Evolutionary conservation across 208 protist species (phyloP), one percentile per base, ranked within the genome.

Genomic region (Crithidia fasciculata): DNA sequence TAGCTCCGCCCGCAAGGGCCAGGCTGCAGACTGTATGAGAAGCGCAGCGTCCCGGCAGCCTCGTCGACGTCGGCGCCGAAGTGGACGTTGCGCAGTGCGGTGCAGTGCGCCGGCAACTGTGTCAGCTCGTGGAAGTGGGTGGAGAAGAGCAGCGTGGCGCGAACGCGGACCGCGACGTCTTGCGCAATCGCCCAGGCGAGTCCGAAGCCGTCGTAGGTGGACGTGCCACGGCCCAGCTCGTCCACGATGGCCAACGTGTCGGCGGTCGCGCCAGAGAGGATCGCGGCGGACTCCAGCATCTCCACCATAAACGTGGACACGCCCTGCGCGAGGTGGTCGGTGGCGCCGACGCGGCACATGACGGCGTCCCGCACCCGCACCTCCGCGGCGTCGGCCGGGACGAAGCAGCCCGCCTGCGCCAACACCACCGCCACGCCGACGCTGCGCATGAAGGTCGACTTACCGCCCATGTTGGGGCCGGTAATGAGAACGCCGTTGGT

Each of bases 61-160:
- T 87, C 83, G 72, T 93, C 81, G 39, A 89, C 84, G 45, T 91
- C 82, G 10, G 90, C 94, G 15, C 86, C 91, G 76, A 98, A 95
- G 76, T 97, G 92, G 15, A 83, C 74, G 77, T 98, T 98, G 39
- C 61, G 64, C 50, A 94, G 61, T 19, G 83, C 76, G 3, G 62
- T 49, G 53, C 85, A 86, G 47, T 87, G 57, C 64, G 71, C 76
- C 28, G 86, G 83, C 5, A 99, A 84, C 52, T 89, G 90, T 13
- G 98, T 99, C 37, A 99, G 90, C 88, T 99, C 99, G 81, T 99
- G 99, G 82, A 99, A 99, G 86, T 99, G 99, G 13, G 99, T 99
- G 15, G 99, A 99, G 83, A 99, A 99, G 58, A 99, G 84, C 49
- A 95, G 90, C 10, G 96, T 91, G 7, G 91, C 75, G 10, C 91